These are phyloP conservation scores for Leavenworthia alabamica DNA, from an alignment of 345 rosid species.

Conservation along the genomic window DNA sequence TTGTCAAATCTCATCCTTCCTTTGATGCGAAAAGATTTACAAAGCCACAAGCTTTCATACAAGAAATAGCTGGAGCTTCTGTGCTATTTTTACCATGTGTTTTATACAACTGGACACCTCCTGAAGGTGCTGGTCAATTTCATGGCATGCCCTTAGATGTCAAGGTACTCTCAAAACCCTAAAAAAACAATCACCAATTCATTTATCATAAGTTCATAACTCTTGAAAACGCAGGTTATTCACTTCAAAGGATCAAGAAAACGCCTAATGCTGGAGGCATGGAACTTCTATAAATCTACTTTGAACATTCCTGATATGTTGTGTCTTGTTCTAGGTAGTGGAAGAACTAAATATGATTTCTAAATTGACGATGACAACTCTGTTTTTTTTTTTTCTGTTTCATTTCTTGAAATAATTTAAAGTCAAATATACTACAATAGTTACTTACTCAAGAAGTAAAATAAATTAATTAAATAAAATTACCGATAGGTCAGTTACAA, in stretches of 20 bases:
- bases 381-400: background rate
- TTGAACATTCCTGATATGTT: constrained; percentile 59
- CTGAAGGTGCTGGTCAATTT: constrained; percentile 97
- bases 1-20: constrained; percentile 50
- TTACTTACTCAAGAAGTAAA: background rate
- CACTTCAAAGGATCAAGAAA: constrained; percentile 98
- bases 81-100: constrained; percentile 81
- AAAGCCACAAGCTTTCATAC: constrained; percentile 50
- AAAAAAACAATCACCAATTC: background rate
- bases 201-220: background rate
- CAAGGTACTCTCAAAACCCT: constrained; percentile 55
- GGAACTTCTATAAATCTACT: constrained; percentile 61
- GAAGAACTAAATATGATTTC: constrained; percentile 92
- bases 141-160: constrained; percentile 97
- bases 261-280: constrained; percentile 91
- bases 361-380: constrained; percentile 4
- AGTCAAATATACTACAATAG: background rate
- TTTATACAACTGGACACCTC: constrained; percentile 91
- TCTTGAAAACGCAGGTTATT: constrained; percentile 44
- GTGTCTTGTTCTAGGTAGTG: constrained; percentile 76
- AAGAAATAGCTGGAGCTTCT: constrained; percentile 51
- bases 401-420: background rate
- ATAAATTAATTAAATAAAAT: too few species aligned
- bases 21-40: constrained; percentile 64
- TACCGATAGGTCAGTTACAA: background rate